Conservation (phyloP, 306 rosid genomes). For the Canavalia ensiformis region DNA sequence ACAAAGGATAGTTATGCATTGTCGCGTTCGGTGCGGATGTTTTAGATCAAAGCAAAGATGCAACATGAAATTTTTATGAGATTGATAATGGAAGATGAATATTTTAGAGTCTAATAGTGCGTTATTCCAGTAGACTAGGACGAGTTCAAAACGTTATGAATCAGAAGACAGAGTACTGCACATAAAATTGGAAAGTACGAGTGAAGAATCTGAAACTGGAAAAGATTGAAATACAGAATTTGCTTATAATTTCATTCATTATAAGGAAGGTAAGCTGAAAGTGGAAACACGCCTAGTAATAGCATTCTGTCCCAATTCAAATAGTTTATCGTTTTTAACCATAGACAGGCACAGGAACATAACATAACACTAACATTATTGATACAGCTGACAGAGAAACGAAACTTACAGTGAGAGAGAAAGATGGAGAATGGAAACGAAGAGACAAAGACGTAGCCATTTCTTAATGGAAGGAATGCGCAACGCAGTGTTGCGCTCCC, state of each 20-base stretch:
- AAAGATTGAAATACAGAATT: background rate
- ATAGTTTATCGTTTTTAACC: background rate
- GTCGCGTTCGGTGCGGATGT: background rate
- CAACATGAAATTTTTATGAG: background rate
- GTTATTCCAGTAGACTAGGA: too few species aligned
- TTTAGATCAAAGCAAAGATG: background rate
- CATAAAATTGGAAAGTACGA: background rate
- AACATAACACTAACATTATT: background rate
- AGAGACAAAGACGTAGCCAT: conserved; percentile 24
- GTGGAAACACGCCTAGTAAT: background rate
- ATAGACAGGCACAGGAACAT: background rate
- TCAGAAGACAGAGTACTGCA: background rate
- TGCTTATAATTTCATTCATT: background rate
- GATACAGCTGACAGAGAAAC: background rate
- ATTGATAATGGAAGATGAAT: background rate
- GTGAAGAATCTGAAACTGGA: background rate
- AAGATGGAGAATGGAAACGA: conserved; percentile 13
- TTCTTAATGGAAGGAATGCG: background rate
- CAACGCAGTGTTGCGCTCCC: background rate
- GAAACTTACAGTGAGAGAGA: conserved; percentile 39
- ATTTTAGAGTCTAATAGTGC: background rate
- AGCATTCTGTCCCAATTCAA: background rate
- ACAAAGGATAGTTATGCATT: background rate
- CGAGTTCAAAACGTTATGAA: background rate
- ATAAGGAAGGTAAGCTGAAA: background rate